phyloP scores from a whole-genome alignment of 768 basidiomycete species.

The Termitomyces sp. region DNA sequence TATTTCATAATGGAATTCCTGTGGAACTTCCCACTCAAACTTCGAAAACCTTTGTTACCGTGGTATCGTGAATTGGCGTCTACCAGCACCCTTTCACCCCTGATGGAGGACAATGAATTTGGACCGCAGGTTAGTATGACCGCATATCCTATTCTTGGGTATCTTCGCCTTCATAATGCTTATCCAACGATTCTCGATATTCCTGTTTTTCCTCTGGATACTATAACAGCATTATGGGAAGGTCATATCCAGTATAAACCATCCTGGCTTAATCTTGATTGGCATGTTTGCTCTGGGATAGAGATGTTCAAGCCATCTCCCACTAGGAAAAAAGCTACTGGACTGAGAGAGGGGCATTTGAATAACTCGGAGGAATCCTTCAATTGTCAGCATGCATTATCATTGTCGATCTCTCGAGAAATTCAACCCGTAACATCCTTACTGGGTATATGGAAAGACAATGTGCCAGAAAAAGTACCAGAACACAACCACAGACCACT shows the following conservation, averaged over 20 bases:
- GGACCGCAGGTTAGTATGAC: not conserved
- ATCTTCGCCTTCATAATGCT: too few species aligned
- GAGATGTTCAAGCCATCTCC: not conserved
- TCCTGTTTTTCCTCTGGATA: not conserved
- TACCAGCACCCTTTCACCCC: not conserved
- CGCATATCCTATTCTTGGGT: not conserved
- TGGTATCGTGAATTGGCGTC: not conserved
- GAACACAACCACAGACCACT: not conserved
- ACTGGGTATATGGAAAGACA: not conserved
- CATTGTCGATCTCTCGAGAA: too few species aligned
- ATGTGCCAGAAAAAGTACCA: not conserved
- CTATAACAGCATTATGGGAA: not conserved
- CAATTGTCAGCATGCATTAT: not conserved
- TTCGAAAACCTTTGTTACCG: not conserved
- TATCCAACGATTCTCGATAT: too few species aligned
- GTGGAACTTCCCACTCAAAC: not conserved
- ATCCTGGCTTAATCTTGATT: not conserved
- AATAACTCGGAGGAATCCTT: not conserved
- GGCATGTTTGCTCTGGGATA: not conserved
- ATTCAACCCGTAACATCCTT: too few species aligned
- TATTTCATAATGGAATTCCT: too few species aligned
- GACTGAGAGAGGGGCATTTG: too few species aligned
- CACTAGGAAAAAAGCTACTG: not conserved
- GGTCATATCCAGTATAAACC: not conserved
- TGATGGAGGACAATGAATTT: not conserved